Percentiles rank a stretch among this genome's conserved stretches.
phyloP scores from a whole-genome alignment of 2,329 filamentous ascomycete genomes.

The Penicillium sp. region DNA sequence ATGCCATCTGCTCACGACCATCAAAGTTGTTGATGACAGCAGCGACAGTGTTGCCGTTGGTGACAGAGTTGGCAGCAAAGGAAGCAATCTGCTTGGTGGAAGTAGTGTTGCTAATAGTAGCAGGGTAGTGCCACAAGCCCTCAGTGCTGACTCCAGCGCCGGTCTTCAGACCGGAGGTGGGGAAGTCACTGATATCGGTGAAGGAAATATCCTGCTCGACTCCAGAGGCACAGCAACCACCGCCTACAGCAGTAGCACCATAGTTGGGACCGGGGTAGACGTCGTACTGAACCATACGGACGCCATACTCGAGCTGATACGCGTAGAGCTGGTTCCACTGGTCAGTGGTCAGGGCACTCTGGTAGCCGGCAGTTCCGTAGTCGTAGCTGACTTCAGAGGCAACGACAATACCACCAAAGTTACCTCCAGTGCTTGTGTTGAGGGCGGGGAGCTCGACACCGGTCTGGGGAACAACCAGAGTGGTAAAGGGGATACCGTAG shows the following conservation, averaged over 20 bases:
- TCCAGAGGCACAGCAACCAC: slow-evolving; percentile 46
- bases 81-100: slow-evolving; percentile 53
- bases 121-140: slow-evolving; percentile 57
- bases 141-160: slow-evolving; percentile 47
- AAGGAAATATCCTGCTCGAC: slow-evolving; percentile 52
- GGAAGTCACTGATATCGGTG: slow-evolving; percentile 51
- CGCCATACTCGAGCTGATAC: slow-evolving; percentile 55
- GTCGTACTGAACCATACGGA: slow-evolving; percentile 58
- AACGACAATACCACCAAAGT: slow-evolving; percentile 57
- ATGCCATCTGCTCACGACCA: slow-evolving; percentile 57
- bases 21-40: slow-evolving; percentile 57
- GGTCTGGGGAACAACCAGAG: slow-evolving; percentile 50
- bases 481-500: slow-evolving; percentile 57
- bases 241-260: slow-evolving; percentile 40
- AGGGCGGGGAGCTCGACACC: slow-evolving; percentile 51
- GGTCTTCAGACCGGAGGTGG: slow-evolving; percentile 51
- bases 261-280: slow-evolving; percentile 51
- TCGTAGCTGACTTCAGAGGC: slow-evolving; percentile 53
- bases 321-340: slow-evolving; percentile 55
- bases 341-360: slow-evolving; percentile 51
- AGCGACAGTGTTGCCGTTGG: slow-evolving; percentile 43
- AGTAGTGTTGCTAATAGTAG: slow-evolving; percentile 50
- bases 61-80: slow-evolving; percentile 46
- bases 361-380: slow-evolving; percentile 44
- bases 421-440: slow-evolving; percentile 49